A percentile compares a stretch with the other conserved stretches of the same genome.
Conservation (phyloP, 495 filamentous ascomycete genomes). For the Amorphotheca resinae region DNA sequence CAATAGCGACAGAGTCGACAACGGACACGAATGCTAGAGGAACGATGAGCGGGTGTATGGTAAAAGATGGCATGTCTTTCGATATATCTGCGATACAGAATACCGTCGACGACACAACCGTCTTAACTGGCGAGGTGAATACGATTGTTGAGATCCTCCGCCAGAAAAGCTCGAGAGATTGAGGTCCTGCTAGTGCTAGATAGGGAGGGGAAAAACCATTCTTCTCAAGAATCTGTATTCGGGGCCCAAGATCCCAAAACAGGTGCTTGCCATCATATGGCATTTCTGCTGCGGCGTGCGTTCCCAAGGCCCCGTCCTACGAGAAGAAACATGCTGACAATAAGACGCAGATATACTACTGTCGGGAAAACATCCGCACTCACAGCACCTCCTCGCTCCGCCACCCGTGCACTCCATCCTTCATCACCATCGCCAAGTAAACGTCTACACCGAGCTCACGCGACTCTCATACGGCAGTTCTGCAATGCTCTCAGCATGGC, state of each 20-base stretch:
- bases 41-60: no score
- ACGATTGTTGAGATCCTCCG: conserved; percentile 43
- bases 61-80: no score
- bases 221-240: conserved; percentile 59
- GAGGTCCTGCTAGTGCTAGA: conserved; percentile 51
- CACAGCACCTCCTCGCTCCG: no score
- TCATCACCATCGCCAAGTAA: no score
- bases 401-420: neutral
- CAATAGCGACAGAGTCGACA: no score
- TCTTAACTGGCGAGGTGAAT: conserved; percentile 33
- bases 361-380: no score
- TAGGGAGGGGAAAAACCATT: conserved; percentile 42
- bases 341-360: no score
- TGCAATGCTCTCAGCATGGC: no score
- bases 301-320: conserved; percentile 3
- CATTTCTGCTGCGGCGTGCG: conserved; percentile 88
- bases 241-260: conserved; percentile 35
- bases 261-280: conserved; percentile 65
- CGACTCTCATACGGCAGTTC: no score
- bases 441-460: no score
- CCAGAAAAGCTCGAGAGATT: conserved; percentile 33
- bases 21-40: no score
- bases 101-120: conserved; percentile 8
- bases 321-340: no score
- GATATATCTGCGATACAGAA: neutral